A percentile compares a stretch with the other conserved stretches of the same genome.
These are phyloP conservation scores for Cyberlindnera xylosilytica DNA, from an alignment of 805 yeast species.

Conservation along the genomic window DNA sequence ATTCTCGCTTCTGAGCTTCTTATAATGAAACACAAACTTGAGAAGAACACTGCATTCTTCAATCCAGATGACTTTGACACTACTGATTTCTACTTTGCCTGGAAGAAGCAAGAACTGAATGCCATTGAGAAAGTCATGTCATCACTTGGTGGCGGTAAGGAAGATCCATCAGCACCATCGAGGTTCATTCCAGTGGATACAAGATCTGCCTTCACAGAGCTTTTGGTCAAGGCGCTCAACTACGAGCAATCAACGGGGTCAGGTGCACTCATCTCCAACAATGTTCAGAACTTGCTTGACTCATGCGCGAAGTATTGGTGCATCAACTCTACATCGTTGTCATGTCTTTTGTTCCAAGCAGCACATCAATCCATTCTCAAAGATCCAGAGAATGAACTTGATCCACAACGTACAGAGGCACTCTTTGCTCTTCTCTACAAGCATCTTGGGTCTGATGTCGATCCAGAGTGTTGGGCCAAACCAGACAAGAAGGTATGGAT, in stretches of 20 bases:
- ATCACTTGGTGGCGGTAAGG: conserved; percentile 1
- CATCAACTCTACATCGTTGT: conserved; percentile 46
- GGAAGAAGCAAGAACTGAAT: conserved; percentile 39
- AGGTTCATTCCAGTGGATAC: conserved; percentile 40
- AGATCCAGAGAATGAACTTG: conserved; percentile 27
- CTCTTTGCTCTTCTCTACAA: conserved; percentile 33
- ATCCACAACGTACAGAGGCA: conserved; percentile 29
- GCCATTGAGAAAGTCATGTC: conserved; percentile 15
- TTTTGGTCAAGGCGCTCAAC: conserved; percentile 42
- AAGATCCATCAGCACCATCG: background rate
- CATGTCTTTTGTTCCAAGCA: conserved; percentile 49
- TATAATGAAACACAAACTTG: conserved; percentile 6
- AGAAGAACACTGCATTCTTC: conserved; percentile 30
- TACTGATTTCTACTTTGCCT: conserved; percentile 32
- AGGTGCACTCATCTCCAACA: conserved; percentile 36
- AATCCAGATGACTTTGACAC: conserved; percentile 35
- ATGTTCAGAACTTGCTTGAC: conserved; percentile 40
- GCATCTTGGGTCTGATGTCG: conserved; percentile 22
- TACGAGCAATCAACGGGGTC: conserved; percentile 28
- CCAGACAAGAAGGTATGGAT: conserved; percentile 52
- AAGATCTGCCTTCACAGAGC: conserved; percentile 36
- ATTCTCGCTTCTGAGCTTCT: conserved; percentile 31
- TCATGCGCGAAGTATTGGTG: conserved; percentile 58
- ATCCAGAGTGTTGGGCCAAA: conserved; percentile 36
- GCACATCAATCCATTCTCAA: conserved; percentile 36